Conservation (phyloP, 164 flowering plant species). For the Aristolochia californica region DNA sequence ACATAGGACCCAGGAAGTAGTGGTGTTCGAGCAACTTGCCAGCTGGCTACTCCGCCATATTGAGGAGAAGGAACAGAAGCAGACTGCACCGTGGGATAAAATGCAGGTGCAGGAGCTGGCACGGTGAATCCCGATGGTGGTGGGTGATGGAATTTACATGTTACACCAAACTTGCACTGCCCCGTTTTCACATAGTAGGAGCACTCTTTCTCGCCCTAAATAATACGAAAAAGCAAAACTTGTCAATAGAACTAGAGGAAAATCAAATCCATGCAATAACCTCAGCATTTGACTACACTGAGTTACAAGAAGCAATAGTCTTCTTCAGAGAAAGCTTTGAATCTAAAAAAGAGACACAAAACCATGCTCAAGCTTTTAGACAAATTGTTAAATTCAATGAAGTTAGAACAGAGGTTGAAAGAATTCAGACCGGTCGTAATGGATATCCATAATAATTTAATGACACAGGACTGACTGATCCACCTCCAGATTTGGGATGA, state of each 20-base stretch:
- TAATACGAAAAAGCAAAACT: neutral
- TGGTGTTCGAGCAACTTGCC: constrained; percentile 65
- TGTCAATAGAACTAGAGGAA: neutral
- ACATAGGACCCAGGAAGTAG: constrained; percentile 59
- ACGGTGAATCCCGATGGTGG: constrained; percentile 37
- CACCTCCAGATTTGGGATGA: constrained; percentile 74
- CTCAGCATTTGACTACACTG: neutral
- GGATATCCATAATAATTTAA: constrained; percentile 81
- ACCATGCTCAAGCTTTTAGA: neutral
- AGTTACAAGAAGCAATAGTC: neutral
- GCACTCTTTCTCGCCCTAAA: constrained; percentile 93
- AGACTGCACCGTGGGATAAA: constrained; percentile 53
- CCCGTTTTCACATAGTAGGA: constrained; percentile 82
- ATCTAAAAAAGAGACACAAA: neutral
- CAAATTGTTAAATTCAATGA: neutral
- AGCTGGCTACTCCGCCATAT: constrained; percentile 45
- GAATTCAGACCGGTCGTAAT: constrained; percentile 61
- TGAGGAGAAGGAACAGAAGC: constrained; percentile 49
- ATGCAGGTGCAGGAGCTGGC: constrained; percentile 36
- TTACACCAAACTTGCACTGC: constrained; percentile 81
- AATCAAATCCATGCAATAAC: neutral
- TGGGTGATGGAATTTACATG: constrained; percentile 97
- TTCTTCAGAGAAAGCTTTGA: neutral
- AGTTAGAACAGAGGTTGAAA: constrained; percentile 2
- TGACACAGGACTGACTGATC: constrained; percentile 35